phyloP scores from a whole-genome alignment of 2,329 filamentous ascomycete species.

The Nigrospora sphaerica region DNA sequence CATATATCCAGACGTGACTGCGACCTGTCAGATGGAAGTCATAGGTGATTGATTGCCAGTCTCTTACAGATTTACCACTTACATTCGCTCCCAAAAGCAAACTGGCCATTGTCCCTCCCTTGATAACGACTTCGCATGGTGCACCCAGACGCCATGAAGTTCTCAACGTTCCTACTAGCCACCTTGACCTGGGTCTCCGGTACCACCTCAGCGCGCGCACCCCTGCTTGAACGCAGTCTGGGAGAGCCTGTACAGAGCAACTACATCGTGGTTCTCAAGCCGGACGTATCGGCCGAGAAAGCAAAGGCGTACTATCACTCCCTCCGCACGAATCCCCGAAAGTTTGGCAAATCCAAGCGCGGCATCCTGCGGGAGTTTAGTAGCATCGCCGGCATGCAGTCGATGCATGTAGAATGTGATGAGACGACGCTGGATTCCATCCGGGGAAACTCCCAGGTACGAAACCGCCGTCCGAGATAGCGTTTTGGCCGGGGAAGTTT shows the following conservation, averaged over 20 bases:
- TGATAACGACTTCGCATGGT: too few species aligned
- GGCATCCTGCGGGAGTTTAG: conserved; percentile 13
- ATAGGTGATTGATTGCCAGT: too few species aligned
- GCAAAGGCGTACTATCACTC: conserved; percentile 10
- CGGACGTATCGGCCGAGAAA: conserved; percentile 1
- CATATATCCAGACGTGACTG: too few species aligned
- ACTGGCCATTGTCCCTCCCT: too few species aligned
- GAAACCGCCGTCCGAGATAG: not conserved
- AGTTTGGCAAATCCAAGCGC: conserved; percentile 3
- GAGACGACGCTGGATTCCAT: conserved; percentile 12
- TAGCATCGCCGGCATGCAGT: conserved; percentile 12
- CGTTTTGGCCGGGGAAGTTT: too few species aligned
- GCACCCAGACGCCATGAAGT: too few species aligned
- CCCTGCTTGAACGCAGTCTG: conserved; percentile 9
- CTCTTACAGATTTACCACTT: too few species aligned
- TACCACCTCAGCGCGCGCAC: not conserved
- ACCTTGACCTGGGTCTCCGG: too few species aligned
- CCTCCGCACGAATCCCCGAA: conserved; percentile 6
- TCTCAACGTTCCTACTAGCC: too few species aligned
- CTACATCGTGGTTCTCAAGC: conserved; percentile 19
- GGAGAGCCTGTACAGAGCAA: conserved; percentile 11
- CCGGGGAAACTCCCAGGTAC: conserved; percentile 10
- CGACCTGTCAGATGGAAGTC: too few species aligned
- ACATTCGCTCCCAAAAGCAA: too few species aligned
- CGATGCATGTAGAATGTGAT: conserved; percentile 18